These are phyloP conservation scores for Brassica balearica DNA, from an alignment of 441 rosid genomes.

Conservation along the genomic window DNA sequence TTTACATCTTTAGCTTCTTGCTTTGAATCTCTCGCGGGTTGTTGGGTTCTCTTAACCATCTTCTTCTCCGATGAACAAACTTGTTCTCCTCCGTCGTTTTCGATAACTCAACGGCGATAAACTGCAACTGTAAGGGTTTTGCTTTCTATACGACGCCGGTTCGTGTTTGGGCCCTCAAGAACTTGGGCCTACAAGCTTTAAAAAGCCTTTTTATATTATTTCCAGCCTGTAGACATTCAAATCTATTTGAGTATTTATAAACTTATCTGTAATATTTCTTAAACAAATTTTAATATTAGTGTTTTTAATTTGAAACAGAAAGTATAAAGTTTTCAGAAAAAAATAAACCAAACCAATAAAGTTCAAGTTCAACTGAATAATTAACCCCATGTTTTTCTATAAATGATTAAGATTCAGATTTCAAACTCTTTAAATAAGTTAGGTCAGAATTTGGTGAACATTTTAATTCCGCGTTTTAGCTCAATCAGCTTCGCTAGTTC, in stretches of 20 bases:
- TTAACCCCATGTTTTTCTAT: too few relatives aligned
- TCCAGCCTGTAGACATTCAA: not conserved
- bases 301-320: too few relatives aligned
- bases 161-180: not conserved
- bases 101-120: slow-evolving; percentile 2
- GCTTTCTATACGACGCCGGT: slow-evolving; percentile 16
- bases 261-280: too few relatives aligned
- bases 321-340: too few relatives aligned
- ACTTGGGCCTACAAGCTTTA: not conserved
- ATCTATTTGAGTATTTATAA: too few relatives aligned
- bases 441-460: slow-evolving; percentile 16
- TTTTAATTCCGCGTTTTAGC: slow-evolving; percentile 17
- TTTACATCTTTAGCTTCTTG: slow-evolving; percentile 33
- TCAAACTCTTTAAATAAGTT: not conserved
- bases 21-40: slow-evolving; percentile 28
- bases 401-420: not conserved
- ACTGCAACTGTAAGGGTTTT: slow-evolving; percentile 36
- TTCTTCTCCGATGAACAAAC: slow-evolving; percentile 12
- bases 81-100: slow-evolving; percentile 22
- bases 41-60: slow-evolving; percentile 29
- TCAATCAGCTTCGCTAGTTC: slow-evolving; percentile 16
- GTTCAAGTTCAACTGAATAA: too few relatives aligned
- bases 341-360: too few relatives aligned
- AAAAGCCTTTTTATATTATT: not conserved
- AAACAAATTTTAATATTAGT: too few relatives aligned